A percentile compares a stretch with the other conserved stretches of the same genome.
phyloP scores from a whole-genome alignment of 768 basidiomycete genomes.

The Lactarius deliciosus region DNA sequence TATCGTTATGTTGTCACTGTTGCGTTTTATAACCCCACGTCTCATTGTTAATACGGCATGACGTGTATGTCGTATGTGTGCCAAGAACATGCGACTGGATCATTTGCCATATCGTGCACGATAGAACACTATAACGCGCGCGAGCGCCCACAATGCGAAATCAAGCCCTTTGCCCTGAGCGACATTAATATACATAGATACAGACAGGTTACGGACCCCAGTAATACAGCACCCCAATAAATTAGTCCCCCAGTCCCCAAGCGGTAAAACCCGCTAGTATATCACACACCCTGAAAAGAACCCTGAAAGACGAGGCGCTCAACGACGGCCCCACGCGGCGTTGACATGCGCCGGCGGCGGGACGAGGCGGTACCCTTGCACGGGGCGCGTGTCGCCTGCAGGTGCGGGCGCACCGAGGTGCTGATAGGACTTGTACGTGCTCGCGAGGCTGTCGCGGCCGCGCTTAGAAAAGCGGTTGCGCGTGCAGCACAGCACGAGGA shows the following conservation, averaged over 20 bases:
- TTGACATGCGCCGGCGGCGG: not conserved
- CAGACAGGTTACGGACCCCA: not conserved
- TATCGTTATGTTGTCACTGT: not conserved
- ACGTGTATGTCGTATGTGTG: not conserved
- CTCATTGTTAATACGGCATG: not conserved
- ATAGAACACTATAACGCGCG: not conserved
- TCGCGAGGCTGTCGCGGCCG: conserved; percentile 3
- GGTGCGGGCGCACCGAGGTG: not conserved
- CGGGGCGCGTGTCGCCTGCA: not conserved
- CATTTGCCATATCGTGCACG: not conserved
- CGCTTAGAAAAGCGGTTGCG: not conserved
- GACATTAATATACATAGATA: not conserved
- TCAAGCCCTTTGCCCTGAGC: not conserved
- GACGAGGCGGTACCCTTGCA: conserved; percentile 3
- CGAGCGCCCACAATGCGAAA: not conserved
- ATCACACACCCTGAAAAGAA: not conserved
- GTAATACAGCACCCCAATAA: not conserved
- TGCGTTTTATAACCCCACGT: not conserved
- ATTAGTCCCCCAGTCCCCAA: not conserved
- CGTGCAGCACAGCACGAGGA: conserved; percentile 1
- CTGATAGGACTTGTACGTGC: conserved; percentile 12
- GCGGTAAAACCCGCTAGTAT: not conserved
- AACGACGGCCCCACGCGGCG: not conserved
- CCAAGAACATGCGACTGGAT: not conserved
- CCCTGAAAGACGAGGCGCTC: not conserved